A percentile compares a stretch with the other conserved stretches of the same genome.
Conservation (phyloP, 257 asterid species). For the Solanum lycopersicoides region DNA sequence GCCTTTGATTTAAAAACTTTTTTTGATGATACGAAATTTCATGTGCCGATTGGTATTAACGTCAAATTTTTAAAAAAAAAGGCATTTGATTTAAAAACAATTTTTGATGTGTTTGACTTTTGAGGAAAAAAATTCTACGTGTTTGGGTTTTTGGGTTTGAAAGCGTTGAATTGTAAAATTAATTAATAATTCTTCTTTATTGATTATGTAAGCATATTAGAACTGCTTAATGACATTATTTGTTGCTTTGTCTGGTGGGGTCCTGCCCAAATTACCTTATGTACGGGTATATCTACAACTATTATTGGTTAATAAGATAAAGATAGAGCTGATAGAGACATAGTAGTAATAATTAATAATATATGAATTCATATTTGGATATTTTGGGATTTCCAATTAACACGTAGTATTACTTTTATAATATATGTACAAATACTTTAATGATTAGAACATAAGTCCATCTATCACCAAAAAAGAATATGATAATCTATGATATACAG, state of each 20-base stretch:
- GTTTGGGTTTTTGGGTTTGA: neutral
- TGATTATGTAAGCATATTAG: neutral
- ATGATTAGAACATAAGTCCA: neutral
- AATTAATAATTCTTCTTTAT: neutral
- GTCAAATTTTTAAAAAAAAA: neutral
- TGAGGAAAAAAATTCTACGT: no score
- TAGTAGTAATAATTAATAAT: neutral
- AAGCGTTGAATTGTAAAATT: neutral
- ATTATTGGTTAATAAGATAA: neutral
- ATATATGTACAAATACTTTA: neutral
- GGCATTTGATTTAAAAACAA: neutral
- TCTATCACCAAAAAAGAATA: neutral
- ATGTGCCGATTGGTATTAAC: neutral
- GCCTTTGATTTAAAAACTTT: no score
- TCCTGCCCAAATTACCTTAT: neutral
- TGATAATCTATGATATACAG: neutral
- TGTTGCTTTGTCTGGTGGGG: neutral
- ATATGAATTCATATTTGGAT: neutral
- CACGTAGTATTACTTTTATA: neutral
- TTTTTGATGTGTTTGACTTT: neutral
- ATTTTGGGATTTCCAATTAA: neutral
- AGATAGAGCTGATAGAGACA: neutral
- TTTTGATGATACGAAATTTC: neutral
- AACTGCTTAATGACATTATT: neutral
- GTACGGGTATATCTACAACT: constrained; percentile 4